These are phyloP conservation scores for Geum urbanum DNA, from an alignment of 306 rosid species.

Conservation along the genomic window DNA sequence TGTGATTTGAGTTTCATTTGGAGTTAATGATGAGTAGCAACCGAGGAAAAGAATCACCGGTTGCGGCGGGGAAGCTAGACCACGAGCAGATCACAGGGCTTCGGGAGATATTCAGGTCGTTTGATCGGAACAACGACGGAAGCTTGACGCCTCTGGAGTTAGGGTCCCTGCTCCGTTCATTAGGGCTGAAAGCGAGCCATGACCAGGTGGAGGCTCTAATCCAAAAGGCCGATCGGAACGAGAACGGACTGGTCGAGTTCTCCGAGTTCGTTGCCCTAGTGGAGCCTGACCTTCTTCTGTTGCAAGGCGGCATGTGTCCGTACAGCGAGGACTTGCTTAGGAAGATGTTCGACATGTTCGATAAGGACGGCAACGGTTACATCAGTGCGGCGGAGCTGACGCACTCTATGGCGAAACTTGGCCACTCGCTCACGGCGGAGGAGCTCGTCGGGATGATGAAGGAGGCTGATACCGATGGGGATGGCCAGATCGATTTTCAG, in stretches of 20 bases:
- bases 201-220: constrained; percentile 45
- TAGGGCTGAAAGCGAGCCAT: constrained; percentile 51
- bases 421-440: constrained; percentile 56
- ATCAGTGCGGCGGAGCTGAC: constrained; percentile 68
- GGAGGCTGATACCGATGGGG: constrained; percentile 65
- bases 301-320: constrained; percentile 35
- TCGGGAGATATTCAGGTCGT: constrained; percentile 53
- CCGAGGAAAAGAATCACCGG: neutral
- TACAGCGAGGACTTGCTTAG: constrained; percentile 51
- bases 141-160: constrained; percentile 54
- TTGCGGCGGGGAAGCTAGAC: constrained; percentile 30
- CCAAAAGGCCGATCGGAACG: constrained; percentile 47
- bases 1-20: neutral
- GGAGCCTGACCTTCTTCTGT: constrained; percentile 42
- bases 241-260: constrained; percentile 53
- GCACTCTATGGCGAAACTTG: constrained; percentile 66
- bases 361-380: constrained; percentile 54
- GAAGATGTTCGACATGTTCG: constrained; percentile 50
- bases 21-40: neutral
- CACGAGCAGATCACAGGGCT: constrained; percentile 53
- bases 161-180: constrained; percentile 50
- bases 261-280: constrained; percentile 59
- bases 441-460: constrained; percentile 63
- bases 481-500: constrained; percentile 49
- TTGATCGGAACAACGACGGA: constrained; percentile 61